phyloP scores from a whole-genome alignment of 768 basidiomycete species.

The Auricularia auricula-judae region DNA sequence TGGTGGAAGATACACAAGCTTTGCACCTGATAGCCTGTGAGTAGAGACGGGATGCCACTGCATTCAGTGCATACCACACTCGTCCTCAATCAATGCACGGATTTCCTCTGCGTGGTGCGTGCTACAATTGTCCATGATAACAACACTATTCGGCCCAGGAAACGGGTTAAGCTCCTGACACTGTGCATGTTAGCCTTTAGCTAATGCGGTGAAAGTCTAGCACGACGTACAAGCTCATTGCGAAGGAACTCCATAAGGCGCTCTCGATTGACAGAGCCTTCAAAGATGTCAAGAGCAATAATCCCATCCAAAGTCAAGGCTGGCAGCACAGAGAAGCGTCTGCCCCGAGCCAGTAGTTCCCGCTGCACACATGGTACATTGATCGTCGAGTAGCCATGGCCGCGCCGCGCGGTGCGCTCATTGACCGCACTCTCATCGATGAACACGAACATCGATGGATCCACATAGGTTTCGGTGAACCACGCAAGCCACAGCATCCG shows the following conservation, averaged over 20 bases:
- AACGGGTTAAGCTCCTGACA: constrained; percentile 7
- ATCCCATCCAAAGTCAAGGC: background rate
- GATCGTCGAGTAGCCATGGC: background rate
- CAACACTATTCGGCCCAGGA: constrained; percentile 14
- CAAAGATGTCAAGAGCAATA: background rate
- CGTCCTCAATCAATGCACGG: constrained; percentile 6
- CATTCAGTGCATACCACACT: constrained; percentile 5
- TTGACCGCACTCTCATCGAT: background rate
- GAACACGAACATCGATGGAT: no score
- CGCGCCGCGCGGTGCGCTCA: background rate
- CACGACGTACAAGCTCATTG: background rate
- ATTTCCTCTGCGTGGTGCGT: constrained; percentile 13
- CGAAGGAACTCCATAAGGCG: background rate
- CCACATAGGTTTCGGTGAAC: no score
- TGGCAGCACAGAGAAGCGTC: background rate
- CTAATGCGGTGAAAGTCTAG: background rate
- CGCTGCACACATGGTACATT: background rate
- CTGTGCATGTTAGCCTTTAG: background rate
- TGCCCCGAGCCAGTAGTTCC: background rate
- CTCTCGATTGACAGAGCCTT: background rate
- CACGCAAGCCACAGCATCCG: no score
- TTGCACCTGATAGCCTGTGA: background rate
- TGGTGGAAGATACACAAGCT: constrained; percentile 18
- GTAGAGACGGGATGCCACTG: background rate
- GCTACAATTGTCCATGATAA: constrained; percentile 17